Conservation (phyloP, 2,329 filamentous ascomycete species). For the Epichloe sp. region DNA sequence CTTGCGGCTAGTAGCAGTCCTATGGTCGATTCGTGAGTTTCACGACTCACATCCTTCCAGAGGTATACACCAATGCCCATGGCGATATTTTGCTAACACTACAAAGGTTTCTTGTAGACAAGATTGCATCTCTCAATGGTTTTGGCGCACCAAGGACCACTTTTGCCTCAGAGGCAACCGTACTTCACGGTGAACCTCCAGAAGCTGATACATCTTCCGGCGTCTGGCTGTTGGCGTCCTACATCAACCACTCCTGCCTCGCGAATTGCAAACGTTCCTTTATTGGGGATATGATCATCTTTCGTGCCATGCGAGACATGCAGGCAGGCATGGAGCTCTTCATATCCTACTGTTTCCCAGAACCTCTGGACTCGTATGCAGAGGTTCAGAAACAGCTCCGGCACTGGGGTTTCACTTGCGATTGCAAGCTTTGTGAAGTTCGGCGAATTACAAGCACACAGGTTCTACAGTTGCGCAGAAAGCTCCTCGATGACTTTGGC, state of each 20-base stretch:
- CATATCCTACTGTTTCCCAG: constrained; percentile 11
- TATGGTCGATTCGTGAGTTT: constrained; percentile 32
- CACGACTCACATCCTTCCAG: background rate
- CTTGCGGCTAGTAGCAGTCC: constrained; percentile 9
- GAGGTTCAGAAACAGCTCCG: background rate
- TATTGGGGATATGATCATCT: constrained; percentile 40
- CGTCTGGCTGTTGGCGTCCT: constrained; percentile 34
- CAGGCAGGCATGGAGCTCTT: constrained; percentile 30
- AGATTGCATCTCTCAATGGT: constrained; percentile 28
- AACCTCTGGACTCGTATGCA: background rate
- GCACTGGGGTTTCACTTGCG: background rate
- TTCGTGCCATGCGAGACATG: constrained; percentile 33
- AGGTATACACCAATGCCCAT: background rate
- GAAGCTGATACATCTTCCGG: constrained; percentile 14
- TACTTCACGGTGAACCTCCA: too few species aligned
- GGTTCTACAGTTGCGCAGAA: background rate
- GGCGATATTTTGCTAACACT: background rate
- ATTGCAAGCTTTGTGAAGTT: background rate
- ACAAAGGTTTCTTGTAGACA: constrained; percentile 31
- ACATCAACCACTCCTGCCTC: constrained; percentile 40
- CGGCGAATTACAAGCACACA: background rate
- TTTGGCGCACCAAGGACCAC: constrained; percentile 23
- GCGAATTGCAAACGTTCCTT: constrained; percentile 33
- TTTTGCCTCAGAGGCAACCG: background rate
- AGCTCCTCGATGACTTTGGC: background rate